Percentiles rank a stretch among this genome's conserved stretches.
phyloP scores from a whole-genome alignment of 2,329 filamentous ascomycete genomes.

The Colletotrichum gloeosporioides region DNA sequence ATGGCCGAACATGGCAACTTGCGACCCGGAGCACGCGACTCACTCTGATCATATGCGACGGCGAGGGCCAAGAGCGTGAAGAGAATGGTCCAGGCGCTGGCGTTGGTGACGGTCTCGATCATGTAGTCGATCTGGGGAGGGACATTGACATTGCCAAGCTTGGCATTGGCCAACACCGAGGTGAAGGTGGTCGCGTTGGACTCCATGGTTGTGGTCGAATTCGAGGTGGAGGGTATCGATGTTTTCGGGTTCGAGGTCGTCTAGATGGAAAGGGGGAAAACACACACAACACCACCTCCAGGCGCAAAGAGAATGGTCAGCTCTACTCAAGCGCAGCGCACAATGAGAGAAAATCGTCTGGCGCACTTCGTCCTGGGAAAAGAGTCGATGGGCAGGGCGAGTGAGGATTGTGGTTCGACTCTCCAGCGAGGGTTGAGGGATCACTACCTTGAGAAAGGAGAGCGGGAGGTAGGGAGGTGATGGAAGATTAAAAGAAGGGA shows the following conservation, averaged over 20 bases:
- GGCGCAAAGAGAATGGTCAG: background rate
- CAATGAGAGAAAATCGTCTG: background rate
- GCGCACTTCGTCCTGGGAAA: background rate
- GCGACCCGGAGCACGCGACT: constrained; percentile 38
- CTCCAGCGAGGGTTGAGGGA: constrained; percentile 4
- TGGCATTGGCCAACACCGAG: constrained; percentile 71
- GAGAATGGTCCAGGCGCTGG: constrained; percentile 64
- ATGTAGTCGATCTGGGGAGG: constrained; percentile 61
- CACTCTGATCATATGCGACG: constrained; percentile 90
- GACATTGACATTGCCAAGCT: constrained; percentile 52
- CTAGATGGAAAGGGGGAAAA: background rate
- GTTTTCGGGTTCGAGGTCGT: background rate
- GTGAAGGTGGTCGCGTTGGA: constrained; percentile 71
- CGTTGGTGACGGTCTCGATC: constrained; percentile 60
- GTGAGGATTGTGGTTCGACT: background rate
- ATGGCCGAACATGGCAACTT: background rate
- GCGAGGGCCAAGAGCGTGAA: constrained; percentile 74
- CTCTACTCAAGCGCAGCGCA: background rate
- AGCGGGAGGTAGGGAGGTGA: background rate
- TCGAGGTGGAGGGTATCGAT: background rate
- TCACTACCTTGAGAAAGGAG: background rate
- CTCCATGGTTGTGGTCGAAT: constrained; percentile 45
- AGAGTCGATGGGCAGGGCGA: background rate
- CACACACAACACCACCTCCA: background rate
- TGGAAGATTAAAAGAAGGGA: constrained; percentile 17